A percentile compares a stretch with the other conserved stretches of the same genome.
phyloP scores from a whole-genome alignment of 192 early-diverging fungal genomes.

The Entomortierella lignicola region DNA sequence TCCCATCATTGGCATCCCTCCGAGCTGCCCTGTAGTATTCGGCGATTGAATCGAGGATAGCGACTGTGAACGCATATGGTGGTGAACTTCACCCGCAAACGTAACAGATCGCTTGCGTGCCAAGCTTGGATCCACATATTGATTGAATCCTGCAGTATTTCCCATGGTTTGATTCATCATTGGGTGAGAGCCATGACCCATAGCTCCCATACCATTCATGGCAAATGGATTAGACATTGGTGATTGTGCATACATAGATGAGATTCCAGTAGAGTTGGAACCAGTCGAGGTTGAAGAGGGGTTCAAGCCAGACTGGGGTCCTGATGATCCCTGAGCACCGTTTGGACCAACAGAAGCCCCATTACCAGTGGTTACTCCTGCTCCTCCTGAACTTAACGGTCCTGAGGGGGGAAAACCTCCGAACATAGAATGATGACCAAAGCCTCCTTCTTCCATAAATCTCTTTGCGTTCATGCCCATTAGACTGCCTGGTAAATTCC shows the following conservation, averaged over 20 bases:
- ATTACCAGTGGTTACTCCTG: conserved; percentile 5
- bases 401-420: conserved; percentile 19
- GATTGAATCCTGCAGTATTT: conserved; percentile 16
- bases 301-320: conserved; percentile 1
- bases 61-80: conserved; percentile 46
- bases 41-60: conserved; percentile 35
- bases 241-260: conserved; percentile 30
- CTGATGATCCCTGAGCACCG: conserved; percentile 4
- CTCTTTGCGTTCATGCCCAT: conserved; percentile 39
- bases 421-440: conserved; percentile 22
- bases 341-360: neutral
- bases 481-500: conserved; percentile 17
- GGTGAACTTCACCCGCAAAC: conserved; percentile 47
- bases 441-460: conserved; percentile 37
- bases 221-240: conserved; percentile 28
- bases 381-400: neutral
- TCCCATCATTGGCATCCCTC: conserved; percentile 36
- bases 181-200: conserved; percentile 10
- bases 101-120: conserved; percentile 50
- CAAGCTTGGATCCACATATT: conserved; percentile 23
- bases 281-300: conserved; percentile 16
- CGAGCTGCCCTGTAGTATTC: conserved; percentile 10
- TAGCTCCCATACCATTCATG: conserved; percentile 31
- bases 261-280: conserved; percentile 22
- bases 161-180: conserved; percentile 42